Evolutionary conservation across 176 grass and related monocot genomes (phyloP), one percentile per base, ranked within the genome.

Genomic region (Pharus latifolius): DNA sequence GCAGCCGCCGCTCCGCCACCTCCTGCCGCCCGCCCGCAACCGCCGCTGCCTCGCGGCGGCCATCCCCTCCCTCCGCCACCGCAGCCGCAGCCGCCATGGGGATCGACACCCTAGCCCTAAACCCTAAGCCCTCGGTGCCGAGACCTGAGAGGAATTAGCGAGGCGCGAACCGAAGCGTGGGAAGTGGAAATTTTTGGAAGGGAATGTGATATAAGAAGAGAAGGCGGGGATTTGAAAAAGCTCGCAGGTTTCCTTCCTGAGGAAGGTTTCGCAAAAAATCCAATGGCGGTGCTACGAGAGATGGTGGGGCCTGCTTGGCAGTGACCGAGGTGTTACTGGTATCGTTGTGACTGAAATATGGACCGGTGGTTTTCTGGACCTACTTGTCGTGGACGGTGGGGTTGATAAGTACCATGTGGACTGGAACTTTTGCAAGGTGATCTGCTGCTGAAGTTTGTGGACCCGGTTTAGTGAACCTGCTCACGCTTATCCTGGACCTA

Each of bases 1-100:
- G 88, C 15, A 63, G 42, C 37, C 88, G 88, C 38, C 92, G 88
- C 50, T 96, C 82, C 15, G 64, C 77, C 65, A 27, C 0, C 12
- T 30, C 80, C 78, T 86, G 85, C 46, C 30, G 29, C 48, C 47
- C 27, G 17, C 16, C 34, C 31, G 2, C 63, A 61, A 22, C 49
- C 64, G 14, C 51, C 37, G 37, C 28, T 24, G 31, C 48, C 31
- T 26, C 48, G 25, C 38, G 51, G 25, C 12, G 70, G 19, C n/a
- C 55, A 25, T 32, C 19, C 30, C 52, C 60, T 56, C 30, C 23
- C 57, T 29, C 48, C 25, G n/a, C 35, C 75, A 13, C 23, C 49
- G 17, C 45, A 55, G 60, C 38, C 55, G 50, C n/a, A 28, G 75
- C 58, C 81, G n/a, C n/a, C n/a, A 66, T 66, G 41, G 63, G 35